Evolutionary conservation across 805 yeast genomes (phyloP).

Genomic region (Yarrowia phangngaensis): DNA sequence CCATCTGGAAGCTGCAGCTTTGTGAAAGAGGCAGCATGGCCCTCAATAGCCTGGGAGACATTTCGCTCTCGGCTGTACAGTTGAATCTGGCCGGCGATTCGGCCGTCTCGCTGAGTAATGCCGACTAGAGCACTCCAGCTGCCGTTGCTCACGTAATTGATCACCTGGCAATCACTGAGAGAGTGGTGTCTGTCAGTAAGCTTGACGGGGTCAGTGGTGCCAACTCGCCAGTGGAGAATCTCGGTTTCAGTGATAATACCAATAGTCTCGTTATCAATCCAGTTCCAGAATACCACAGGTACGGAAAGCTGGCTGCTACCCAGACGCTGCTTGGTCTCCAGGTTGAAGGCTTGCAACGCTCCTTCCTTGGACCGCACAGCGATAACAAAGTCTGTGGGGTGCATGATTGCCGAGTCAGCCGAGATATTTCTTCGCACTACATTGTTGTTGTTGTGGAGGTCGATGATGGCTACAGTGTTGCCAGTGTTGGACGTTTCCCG

Average conservation of each 20-base stretch:
- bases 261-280: slow-evolving; percentile 69
- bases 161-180: slow-evolving; percentile 74
- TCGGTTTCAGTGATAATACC: slow-evolving; percentile 81
- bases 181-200: slow-evolving; percentile 81
- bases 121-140: slow-evolving; percentile 97
- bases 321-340: slow-evolving; percentile 80
- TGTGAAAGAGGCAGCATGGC: slow-evolving; percentile 93
- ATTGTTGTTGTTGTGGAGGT: slow-evolving; percentile 70
- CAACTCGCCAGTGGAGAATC: slow-evolving; percentile 75
- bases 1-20: slow-evolving; percentile 70
- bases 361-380: slow-evolving; percentile 95
- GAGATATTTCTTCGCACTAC: slow-evolving; percentile 89
- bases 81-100: slow-evolving; percentile 95
- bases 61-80: slow-evolving; percentile 82
- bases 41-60: slow-evolving; percentile 94
- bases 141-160: slow-evolving; percentile 79
- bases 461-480: slow-evolving; percentile 85
- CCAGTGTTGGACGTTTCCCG: slow-evolving; percentile 48
- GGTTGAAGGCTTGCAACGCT: slow-evolving; percentile 88
- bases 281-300: slow-evolving; percentile 92
- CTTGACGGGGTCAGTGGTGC: slow-evolving; percentile 70
- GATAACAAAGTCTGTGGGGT: slow-evolving; percentile 82
- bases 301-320: slow-evolving; percentile 82
- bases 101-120: slow-evolving; percentile 87
- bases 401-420: slow-evolving; percentile 97